Conservation (phyloP, 257 asterid genomes). For the Salvia miltiorrhiza region DNA sequence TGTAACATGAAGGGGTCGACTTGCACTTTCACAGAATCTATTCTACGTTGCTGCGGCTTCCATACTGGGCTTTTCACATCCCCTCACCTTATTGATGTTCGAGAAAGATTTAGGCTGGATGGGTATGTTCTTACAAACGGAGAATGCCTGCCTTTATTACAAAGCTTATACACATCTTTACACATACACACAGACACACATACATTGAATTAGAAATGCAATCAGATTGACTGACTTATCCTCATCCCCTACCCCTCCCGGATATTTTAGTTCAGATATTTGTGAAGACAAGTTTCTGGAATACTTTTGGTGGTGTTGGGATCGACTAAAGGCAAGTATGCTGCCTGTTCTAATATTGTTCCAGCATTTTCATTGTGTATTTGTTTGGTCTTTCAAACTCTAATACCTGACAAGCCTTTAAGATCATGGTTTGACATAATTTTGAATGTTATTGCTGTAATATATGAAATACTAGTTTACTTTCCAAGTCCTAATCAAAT, state of each 20-base stretch:
- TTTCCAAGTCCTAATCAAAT: background rate
- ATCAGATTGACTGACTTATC: constrained; percentile 11
- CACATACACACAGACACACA: background rate
- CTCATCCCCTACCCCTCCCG: constrained; percentile 16
- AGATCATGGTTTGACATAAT: background rate
- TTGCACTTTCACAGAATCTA: constrained; percentile 81
- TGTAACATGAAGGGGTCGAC: constrained; percentile 83
- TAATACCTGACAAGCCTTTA: background rate
- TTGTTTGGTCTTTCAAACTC: background rate
- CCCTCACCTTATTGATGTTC: constrained; percentile 95
- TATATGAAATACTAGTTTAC: constrained; percentile 7
- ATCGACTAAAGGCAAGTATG: constrained; percentile 70
- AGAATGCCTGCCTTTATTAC: constrained; percentile 5
- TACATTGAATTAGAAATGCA: constrained; percentile 4
- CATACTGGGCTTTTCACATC: constrained; percentile 95
- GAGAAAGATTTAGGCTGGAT: constrained; percentile 87
- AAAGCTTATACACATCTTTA: background rate
- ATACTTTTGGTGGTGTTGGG: constrained; percentile 95
- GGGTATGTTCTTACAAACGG: constrained; percentile 54
- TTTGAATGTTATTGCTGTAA: background rate
- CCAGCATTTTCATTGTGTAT: background rate
- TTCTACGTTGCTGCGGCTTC: constrained; percentile 86
- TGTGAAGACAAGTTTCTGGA: constrained; percentile 82
- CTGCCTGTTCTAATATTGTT: background rate
- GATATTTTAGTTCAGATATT: constrained; percentile 57